Conservation (phyloP, 768 basidiomycete species). For the Naganishia onofrii region DNA sequence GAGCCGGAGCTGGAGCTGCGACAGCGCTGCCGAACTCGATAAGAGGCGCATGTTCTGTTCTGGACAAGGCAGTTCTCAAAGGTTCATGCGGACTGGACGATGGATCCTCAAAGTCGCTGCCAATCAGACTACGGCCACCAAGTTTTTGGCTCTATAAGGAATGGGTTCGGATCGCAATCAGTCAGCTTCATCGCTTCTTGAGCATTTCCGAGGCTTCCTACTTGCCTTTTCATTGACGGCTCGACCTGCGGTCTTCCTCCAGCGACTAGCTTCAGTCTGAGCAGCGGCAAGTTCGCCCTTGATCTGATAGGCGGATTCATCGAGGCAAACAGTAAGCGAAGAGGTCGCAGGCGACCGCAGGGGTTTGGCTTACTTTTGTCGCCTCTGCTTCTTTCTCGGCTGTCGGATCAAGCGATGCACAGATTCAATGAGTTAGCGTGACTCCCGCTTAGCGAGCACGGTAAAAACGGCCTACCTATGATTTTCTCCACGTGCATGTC, state of each 20-base stretch:
- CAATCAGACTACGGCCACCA: conserved; percentile 11
- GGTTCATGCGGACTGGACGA: conserved; percentile 15
- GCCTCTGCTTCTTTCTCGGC: background rate
- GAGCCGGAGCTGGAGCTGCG: background rate
- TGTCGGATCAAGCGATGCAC: background rate
- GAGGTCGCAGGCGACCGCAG: background rate
- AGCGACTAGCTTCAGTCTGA: conserved; percentile 12
- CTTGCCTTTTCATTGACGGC: conserved; percentile 3
- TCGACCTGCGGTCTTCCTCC: conserved; percentile 17
- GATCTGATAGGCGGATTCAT: background rate
- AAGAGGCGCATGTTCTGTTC: background rate
- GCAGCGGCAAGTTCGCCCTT: background rate
- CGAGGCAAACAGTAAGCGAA: background rate
- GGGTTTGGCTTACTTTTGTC: background rate
- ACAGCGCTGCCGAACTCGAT: background rate
- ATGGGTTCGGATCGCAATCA: background rate
- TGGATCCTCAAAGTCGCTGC: conserved; percentile 19
- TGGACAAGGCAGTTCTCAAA: background rate
- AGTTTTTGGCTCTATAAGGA: conserved; percentile 5
- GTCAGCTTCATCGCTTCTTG: background rate
- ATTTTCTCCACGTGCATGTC: conserved; percentile 7
- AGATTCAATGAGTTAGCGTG: background rate
- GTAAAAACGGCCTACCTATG: background rate
- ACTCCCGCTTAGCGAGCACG: no score
- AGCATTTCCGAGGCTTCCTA: background rate